Evolutionary conservation across 257 asterid species (phyloP).

Genomic region (Nicotiana tabacum): DNA sequence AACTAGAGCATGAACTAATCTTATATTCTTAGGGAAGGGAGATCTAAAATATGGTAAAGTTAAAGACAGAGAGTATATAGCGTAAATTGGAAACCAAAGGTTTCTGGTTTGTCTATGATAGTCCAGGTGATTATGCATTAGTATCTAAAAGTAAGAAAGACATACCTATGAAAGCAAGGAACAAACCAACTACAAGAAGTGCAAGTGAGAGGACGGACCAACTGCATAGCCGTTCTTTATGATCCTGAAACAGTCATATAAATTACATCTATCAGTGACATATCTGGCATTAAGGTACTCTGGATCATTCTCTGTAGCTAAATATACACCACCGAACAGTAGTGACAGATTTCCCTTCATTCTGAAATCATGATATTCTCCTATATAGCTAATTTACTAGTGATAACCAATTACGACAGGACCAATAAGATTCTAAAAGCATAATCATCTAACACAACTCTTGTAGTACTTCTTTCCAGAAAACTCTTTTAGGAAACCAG

Average conservation of each 20-base stretch:
- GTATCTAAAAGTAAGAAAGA: not conserved
- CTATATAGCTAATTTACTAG: not conserved
- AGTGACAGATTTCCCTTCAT: too few species aligned
- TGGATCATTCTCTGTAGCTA: not conserved
- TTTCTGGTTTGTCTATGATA: not conserved
- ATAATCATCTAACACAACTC: too few species aligned
- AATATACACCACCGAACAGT: too few species aligned
- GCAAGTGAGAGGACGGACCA: slow-evolving; percentile 60
- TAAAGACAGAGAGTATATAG: not conserved
- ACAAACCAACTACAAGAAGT: slow-evolving; percentile 51
- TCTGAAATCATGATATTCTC: too few species aligned
- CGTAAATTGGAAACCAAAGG: not conserved
- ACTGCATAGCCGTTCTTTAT: slow-evolving; percentile 58
- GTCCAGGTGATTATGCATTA: not conserved
- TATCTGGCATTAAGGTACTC: not conserved
- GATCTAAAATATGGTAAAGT: not conserved
- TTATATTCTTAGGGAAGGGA: not conserved
- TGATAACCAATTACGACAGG: too few species aligned
- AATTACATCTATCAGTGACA: not conserved
- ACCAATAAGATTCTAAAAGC: too few species aligned
- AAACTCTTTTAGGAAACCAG: not conserved
- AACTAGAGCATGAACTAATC: not conserved
- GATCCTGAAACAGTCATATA: slow-evolving; percentile 40
- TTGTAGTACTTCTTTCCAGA: not conserved
- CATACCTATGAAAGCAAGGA: slow-evolving; percentile 60